Conservation (phyloP, 306 rosid genomes). For the Begonia fuchsioides region DNA sequence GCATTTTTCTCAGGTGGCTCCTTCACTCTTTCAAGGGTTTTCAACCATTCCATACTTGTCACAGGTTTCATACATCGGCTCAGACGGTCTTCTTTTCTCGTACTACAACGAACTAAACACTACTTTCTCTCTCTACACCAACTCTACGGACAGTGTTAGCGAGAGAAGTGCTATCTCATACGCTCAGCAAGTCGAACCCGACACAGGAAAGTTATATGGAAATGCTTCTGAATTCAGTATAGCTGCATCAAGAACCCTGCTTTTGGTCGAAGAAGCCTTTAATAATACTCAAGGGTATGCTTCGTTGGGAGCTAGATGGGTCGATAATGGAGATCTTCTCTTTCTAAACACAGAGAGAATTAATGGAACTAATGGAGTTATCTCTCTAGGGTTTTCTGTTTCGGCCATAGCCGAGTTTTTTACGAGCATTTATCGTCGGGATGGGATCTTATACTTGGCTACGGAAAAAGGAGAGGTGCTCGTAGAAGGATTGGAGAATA, state of each 20-base stretch:
- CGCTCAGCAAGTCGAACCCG: slow-evolving; percentile 19
- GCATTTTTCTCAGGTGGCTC: slow-evolving; percentile 25
- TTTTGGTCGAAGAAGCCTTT: slow-evolving; percentile 11
- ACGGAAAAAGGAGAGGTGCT: slow-evolving; percentile 12
- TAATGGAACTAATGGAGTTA: slow-evolving; percentile 11
- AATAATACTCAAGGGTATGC: slow-evolving; percentile 17
- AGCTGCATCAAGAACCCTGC: slow-evolving; percentile 6
- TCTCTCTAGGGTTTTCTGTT: slow-evolving; percentile 28
- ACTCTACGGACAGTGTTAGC: slow-evolving; percentile 20
- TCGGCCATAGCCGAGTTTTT: slow-evolving; percentile 11
- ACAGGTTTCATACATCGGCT: slow-evolving; percentile 33
- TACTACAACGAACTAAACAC: slow-evolving; percentile 19
- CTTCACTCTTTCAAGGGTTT: slow-evolving; percentile 29
- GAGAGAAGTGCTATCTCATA: not conserved
- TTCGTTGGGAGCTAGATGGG: slow-evolving; percentile 25
- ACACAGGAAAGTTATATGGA: slow-evolving; percentile 27
- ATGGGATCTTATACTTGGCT: slow-evolving; percentile 19
- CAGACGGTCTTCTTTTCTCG: slow-evolving; percentile 34
- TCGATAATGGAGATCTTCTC: slow-evolving; percentile 10
- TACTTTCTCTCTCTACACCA: slow-evolving; percentile 29
- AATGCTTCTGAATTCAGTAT: slow-evolving; percentile 11
- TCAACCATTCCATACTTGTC: slow-evolving; percentile 27
- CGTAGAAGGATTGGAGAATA: slow-evolving; percentile 15
- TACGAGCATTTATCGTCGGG: slow-evolving; percentile 11
- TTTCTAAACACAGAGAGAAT: slow-evolving; percentile 25